phyloP scores from a whole-genome alignment of 495 filamentous ascomycete species.

The Lentithecium fluviatile region DNA sequence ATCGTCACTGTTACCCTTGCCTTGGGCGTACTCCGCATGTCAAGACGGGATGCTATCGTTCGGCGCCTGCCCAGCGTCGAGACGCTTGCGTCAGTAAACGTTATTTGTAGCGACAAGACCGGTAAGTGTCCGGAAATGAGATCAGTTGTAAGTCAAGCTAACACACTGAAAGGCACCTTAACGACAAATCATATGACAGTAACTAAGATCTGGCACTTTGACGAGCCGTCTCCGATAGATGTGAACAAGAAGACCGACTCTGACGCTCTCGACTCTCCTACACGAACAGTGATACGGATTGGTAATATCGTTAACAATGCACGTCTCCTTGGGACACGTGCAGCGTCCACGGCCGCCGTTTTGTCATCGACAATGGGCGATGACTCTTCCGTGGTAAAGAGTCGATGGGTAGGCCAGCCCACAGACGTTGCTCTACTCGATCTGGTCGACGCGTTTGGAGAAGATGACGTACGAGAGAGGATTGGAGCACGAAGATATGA shows the following conservation, averaged over 20 bases:
- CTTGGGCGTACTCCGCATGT: conserved; percentile 92
- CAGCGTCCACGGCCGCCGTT: conserved; percentile 68
- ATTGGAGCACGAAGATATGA: conserved; percentile 76
- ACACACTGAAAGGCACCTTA: conserved; percentile 65
- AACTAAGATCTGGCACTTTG: conserved; percentile 93
- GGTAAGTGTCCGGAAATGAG: conserved; percentile 45
- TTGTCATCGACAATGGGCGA: conserved; percentile 70
- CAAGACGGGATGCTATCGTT: conserved; percentile 88
- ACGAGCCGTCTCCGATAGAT: conserved; percentile 66
- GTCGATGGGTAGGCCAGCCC: conserved; percentile 93
- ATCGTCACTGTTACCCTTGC: conserved; percentile 97
- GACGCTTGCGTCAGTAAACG: conserved; percentile 95
- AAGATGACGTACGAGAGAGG: conserved; percentile 84
- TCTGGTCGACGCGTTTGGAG: conserved; percentile 81
- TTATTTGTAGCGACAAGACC: conserved; percentile 98
- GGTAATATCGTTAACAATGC: conserved; percentile 97
- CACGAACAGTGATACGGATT: conserved; percentile 75
- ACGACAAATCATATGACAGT: conserved; percentile 99
- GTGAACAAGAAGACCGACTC: conserved; percentile 68
- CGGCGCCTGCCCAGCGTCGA: conserved; percentile 94
- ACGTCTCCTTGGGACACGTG: conserved; percentile 63
- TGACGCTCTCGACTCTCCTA: conserved; percentile 65
- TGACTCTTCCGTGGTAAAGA: conserved; percentile 62
- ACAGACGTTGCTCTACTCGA: conserved; percentile 96
- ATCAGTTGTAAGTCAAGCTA: conserved; percentile 6